Percentiles rank a stretch among this genome's conserved stretches.
phyloP scores from a whole-genome alignment of 257 asterid species.

The Perilla frutescens region DNA sequence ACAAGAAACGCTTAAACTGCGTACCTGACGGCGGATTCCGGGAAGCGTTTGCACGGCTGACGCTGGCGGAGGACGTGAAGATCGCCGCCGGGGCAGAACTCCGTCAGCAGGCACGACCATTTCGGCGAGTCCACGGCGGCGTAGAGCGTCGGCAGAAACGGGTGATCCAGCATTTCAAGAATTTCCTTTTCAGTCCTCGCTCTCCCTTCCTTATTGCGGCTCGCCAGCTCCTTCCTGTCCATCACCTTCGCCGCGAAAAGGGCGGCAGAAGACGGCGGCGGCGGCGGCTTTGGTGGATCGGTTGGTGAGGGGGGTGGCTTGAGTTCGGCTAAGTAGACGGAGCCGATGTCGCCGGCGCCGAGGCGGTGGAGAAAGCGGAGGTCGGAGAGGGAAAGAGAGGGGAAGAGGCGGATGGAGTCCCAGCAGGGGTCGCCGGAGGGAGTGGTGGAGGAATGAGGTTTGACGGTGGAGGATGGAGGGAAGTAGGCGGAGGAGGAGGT shows the following conservation, averaged over 20 bases:
- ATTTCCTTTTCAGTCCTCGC: slow-evolving; percentile 90
- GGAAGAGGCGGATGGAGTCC: slow-evolving; percentile 70
- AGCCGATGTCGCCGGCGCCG: slow-evolving; percentile 96
- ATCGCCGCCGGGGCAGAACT: slow-evolving; percentile 98
- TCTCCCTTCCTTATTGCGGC: slow-evolving; percentile 87
- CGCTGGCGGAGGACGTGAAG: slow-evolving; percentile 97
- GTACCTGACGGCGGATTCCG: slow-evolving; percentile 89
- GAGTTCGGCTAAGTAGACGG: slow-evolving; percentile 86
- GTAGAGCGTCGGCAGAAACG: slow-evolving; percentile 85
- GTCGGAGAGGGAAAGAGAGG: slow-evolving; percentile 65
- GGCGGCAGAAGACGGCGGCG: slow-evolving; percentile 37
- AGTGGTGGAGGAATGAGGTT: slow-evolving; percentile 50
- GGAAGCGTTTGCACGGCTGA: slow-evolving; percentile 87
- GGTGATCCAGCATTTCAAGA: slow-evolving; percentile 86
- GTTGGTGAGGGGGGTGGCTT: slow-evolving; percentile 45
- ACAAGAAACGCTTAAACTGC: slow-evolving; percentile 25
- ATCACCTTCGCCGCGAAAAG: slow-evolving; percentile 90
- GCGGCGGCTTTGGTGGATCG: slow-evolving; percentile 27
- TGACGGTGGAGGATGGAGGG: slow-evolving; percentile 41
- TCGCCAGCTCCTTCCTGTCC: slow-evolving; percentile 81
- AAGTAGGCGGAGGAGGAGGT: slow-evolving; percentile 63
- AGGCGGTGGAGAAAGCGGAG: slow-evolving; percentile 90
- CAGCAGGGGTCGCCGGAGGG: slow-evolving; percentile 82
- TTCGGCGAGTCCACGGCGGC: slow-evolving; percentile 81
- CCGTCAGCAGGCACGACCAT: slow-evolving; percentile 88